A percentile compares a stretch with the other conserved stretches of the same genome.
Conservation (phyloP, 768 basidiomycete species). For the Candolleomyces aberdarensis region DNA sequence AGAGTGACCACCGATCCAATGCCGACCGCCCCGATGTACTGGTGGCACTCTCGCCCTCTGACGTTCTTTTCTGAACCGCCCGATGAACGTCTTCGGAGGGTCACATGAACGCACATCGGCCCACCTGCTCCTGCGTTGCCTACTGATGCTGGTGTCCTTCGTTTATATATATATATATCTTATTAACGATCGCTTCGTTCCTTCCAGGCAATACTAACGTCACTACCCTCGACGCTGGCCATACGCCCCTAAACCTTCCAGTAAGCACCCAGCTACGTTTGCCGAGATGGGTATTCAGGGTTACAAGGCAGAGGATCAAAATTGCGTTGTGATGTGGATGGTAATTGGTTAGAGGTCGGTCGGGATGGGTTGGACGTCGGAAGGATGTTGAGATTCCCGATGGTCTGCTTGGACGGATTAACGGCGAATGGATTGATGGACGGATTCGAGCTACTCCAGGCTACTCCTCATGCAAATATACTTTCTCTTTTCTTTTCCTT, state of each 20-base stretch:
- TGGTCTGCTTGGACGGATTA: background rate
- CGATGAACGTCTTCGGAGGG: too few species aligned
- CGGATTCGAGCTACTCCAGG: too few species aligned
- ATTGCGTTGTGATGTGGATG: conserved; percentile 85
- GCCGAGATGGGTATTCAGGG: conserved; percentile 92
- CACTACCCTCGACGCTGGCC: background rate
- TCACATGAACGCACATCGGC: too few species aligned
- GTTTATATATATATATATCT: too few species aligned
- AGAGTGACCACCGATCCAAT: too few species aligned
- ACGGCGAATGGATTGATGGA: too few species aligned
- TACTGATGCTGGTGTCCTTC: background rate
- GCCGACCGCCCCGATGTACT: too few species aligned
- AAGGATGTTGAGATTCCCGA: too few species aligned
- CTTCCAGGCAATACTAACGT: background rate
- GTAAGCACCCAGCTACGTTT: conserved; percentile 47
- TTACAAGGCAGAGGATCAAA: conserved; percentile 73
- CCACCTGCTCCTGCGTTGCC: conserved; percentile 4
- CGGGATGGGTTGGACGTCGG: background rate
- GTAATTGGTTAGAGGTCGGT: conserved; percentile 35
- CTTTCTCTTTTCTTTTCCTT: background rate
- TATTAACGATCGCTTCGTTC: too few species aligned
- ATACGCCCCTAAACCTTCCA: conserved; percentile 13
- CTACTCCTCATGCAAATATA: too few species aligned
- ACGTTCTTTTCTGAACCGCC: too few species aligned
- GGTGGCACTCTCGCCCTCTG: too few species aligned